A percentile compares a stretch with the other conserved stretches of the same genome.
Conservation (phyloP, 768 basidiomycete genomes). For the Pisolithus orientalis region DNA sequence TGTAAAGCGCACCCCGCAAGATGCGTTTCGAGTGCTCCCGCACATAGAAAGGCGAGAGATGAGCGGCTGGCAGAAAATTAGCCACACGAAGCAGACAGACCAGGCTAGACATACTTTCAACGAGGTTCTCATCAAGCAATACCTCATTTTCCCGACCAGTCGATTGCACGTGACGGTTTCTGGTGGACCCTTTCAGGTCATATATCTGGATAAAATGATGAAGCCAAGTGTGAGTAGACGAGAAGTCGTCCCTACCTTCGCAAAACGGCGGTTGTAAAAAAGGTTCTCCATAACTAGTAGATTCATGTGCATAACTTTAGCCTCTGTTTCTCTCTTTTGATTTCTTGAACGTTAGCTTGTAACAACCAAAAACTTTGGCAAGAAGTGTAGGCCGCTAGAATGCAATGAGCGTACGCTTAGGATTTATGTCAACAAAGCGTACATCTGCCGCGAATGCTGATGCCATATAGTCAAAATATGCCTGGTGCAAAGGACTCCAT, state of each 20-base stretch:
- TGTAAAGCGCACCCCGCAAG: slow-evolving; percentile 82
- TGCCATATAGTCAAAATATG: slow-evolving; percentile 97
- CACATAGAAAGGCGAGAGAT: slow-evolving; percentile 85
- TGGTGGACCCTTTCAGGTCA: slow-evolving; percentile 92
- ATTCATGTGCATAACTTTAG: slow-evolving; percentile 88
- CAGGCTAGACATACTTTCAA: slow-evolving; percentile 59
- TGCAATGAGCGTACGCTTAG: slow-evolving; percentile 4
- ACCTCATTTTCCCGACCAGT: slow-evolving; percentile 92
- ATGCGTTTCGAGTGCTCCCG: slow-evolving; percentile 97
- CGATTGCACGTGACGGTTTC: slow-evolving; percentile 88
- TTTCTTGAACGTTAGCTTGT: slow-evolving; percentile 87
- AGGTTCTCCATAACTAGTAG: slow-evolving; percentile 97
- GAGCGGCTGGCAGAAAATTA: slow-evolving; percentile 51
- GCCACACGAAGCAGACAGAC: neutral
- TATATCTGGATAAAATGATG: slow-evolving; percentile 61
- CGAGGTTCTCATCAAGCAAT: slow-evolving; percentile 91
- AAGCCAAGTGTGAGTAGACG: neutral
- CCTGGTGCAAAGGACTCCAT: slow-evolving; percentile 96
- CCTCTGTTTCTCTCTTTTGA: slow-evolving; percentile 64
- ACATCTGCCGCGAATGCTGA: slow-evolving; percentile 86
- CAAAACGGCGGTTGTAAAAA: slow-evolving; percentile 88
- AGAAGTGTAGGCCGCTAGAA: slow-evolving; percentile 83
- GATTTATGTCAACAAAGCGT: slow-evolving; percentile 20
- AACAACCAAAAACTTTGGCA: slow-evolving; percentile 96
- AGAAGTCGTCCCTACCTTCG: slow-evolving; percentile 50